phyloP scores from a whole-genome alignment of 208 protist species.

The Strigomonas culicis region DNA sequence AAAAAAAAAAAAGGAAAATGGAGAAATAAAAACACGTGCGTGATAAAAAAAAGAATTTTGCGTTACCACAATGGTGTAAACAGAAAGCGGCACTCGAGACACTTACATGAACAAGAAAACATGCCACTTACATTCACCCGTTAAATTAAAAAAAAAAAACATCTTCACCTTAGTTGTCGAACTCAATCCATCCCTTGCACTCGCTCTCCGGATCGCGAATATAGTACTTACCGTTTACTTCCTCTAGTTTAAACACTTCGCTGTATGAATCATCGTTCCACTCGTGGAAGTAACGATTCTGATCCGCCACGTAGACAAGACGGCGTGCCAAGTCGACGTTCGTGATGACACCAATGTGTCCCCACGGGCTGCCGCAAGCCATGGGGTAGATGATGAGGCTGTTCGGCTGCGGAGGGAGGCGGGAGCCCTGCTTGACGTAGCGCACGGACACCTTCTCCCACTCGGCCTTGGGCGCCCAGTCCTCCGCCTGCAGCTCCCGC shows the following conservation, averaged over 20 bases:
- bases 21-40: slow-evolving; percentile 5
- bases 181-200: slow-evolving; percentile 49
- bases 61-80: neutral
- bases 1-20: slow-evolving; percentile 15
- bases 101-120: neutral
- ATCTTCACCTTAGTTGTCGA: neutral
- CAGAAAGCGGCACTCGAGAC: neutral
- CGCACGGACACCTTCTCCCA: slow-evolving; percentile 38
- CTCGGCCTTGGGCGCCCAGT: slow-evolving; percentile 10
- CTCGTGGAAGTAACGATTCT: slow-evolving; percentile 76
- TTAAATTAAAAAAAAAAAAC: slow-evolving; percentile 5
- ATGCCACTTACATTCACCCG: neutral
- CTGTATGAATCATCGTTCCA: slow-evolving; percentile 53
- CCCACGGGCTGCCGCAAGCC: slow-evolving; percentile 48
- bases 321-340: slow-evolving; percentile 28
- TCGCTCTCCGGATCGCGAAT: slow-evolving; percentile 60
- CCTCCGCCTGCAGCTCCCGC: slow-evolving; percentile 7
- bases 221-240: slow-evolving; percentile 40
- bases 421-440: slow-evolving; percentile 51
- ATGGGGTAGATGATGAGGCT: slow-evolving; percentile 81
- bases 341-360: slow-evolving; percentile 83
- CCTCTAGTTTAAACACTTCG: slow-evolving; percentile 43
- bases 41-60: slow-evolving; percentile 8
- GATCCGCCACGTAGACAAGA: slow-evolving; percentile 63
- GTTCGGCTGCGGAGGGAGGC: slow-evolving; percentile 34